phyloP scores from a whole-genome alignment of 2,329 filamentous ascomycete genomes.

The Aspergillus ibericus region DNA sequence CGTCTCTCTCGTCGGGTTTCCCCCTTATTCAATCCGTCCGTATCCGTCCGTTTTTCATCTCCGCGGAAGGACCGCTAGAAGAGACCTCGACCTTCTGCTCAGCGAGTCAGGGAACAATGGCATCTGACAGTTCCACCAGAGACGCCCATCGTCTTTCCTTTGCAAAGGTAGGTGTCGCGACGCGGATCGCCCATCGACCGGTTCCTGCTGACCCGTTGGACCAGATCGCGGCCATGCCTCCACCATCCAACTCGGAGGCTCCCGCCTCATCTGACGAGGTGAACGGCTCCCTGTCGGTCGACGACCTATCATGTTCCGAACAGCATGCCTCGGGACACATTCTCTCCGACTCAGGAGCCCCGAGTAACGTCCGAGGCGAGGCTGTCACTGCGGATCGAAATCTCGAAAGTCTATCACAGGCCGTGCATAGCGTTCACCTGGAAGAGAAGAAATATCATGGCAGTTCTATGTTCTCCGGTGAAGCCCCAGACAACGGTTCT shows the following conservation, averaged over 20 bases:
- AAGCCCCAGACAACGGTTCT: conserved; percentile 29
- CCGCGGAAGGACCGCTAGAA: conserved; percentile 8
- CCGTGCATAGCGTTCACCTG: conserved; percentile 36
- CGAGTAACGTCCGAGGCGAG: conserved; percentile 18
- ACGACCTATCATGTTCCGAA: conserved; percentile 19
- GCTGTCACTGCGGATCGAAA: conserved; percentile 22
- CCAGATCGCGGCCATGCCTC: conserved; percentile 47
- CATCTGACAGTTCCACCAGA: conserved; percentile 30
- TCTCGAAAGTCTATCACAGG: conserved; percentile 33
- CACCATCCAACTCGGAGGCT: conserved; percentile 30
- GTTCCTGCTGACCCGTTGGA: background rate
- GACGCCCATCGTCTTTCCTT: conserved; percentile 60
- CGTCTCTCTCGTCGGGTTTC: conserved; percentile 21
- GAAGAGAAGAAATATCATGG: conserved; percentile 28
- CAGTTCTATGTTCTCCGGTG: conserved; percentile 27
- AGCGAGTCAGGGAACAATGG: conserved; percentile 28
- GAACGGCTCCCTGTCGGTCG: conserved; percentile 22
- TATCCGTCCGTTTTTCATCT: conserved; percentile 17
- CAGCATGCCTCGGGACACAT: conserved; percentile 19
- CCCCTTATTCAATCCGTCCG: conserved; percentile 20
- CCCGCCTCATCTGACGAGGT: conserved; percentile 28
- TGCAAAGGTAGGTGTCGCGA: conserved; percentile 64
- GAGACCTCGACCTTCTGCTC: conserved; percentile 7
- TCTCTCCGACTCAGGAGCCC: conserved; percentile 20
- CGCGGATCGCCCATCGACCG: background rate